Percentiles rank a stretch among this genome's conserved stretches.
These are phyloP conservation scores for Metarhizium robertsii DNA, from an alignment of 2,329 filamentous ascomycete species.

Conservation along the genomic window DNA sequence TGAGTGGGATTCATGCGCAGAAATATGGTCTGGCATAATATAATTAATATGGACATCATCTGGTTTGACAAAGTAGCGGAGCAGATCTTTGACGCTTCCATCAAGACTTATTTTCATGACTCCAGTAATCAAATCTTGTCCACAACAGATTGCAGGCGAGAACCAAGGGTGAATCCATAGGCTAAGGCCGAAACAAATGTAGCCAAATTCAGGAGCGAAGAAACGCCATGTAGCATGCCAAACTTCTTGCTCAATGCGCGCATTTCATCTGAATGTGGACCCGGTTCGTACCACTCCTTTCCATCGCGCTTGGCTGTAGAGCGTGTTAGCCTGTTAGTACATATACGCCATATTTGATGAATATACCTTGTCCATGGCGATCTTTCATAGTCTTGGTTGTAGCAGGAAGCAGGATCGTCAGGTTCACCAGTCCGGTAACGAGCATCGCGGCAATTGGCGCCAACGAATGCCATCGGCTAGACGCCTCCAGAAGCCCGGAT, in stretches of 20 bases:
- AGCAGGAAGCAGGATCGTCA: slow-evolving; percentile 61
- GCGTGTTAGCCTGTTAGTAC: slow-evolving; percentile 8
- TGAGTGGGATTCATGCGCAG: neutral
- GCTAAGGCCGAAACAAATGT: slow-evolving; percentile 60
- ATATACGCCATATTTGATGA: neutral
- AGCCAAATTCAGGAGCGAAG: slow-evolving; percentile 67
- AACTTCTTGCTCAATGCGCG: slow-evolving; percentile 69
- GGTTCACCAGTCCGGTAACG: slow-evolving; percentile 61
- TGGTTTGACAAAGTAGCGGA: neutral
- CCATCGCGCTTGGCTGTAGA: slow-evolving; percentile 69
- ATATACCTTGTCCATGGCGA: slow-evolving; percentile 68
- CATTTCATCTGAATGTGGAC: slow-evolving; percentile 82
- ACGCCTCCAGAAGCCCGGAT: slow-evolving; percentile 46
- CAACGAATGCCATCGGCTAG: slow-evolving; percentile 55
- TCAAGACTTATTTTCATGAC: neutral
- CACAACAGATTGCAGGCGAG: slow-evolving; percentile 41
- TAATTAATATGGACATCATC: neutral
- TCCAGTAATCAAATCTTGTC: slow-evolving; percentile 4
- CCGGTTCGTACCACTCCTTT: slow-evolving; percentile 73
- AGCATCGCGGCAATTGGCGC: slow-evolving; percentile 62
- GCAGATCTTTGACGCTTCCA: neutral
- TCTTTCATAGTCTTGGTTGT: slow-evolving; percentile 67
- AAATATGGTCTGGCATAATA: neutral
- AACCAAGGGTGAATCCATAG: slow-evolving; percentile 70
- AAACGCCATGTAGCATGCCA: slow-evolving; percentile 69